Evolutionary conservation across 768 basidiomycete species (phyloP), one percentile per base, ranked within the genome.

Genomic region (Podaxis rugospora): DNA sequence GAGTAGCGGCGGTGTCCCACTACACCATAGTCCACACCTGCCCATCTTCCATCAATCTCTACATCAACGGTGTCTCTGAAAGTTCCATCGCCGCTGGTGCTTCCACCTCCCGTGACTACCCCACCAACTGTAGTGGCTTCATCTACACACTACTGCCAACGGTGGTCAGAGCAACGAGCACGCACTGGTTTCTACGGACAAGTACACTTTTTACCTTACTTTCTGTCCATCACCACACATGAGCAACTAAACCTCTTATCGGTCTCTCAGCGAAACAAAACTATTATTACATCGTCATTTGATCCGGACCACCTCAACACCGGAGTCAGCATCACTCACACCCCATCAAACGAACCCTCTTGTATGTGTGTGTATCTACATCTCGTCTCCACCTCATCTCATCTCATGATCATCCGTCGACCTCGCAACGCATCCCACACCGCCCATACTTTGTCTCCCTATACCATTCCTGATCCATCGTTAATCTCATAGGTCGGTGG

Each of bases 251-350:
- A 21, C 18, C 11, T 18, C 46, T 18, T n/a, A 10, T 47, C 14
- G n/a, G n/a, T 37, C 21, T 36, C 13, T 1, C 55, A 71, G 70
- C n/a, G n/a, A n/a, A n/a, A n/a, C 52, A 62, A 9, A 65, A 63
- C 14, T 71, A 70, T 58, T 75, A 73, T 56, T 75, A 74, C 55
- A 67, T 74, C 21, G 66, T 71, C 35, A 63, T 66, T 66, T 47
- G 72, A 75, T 52, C 63, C 63, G 7, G 55, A 37, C 13, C 32
- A 66, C 55, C 64, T 72, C 63, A 75, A 73, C 54, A 67, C 64
- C 14, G 71, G 68, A 7, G 57, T 73, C 37, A 65, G 46, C 18
- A 68, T 73, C 36, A 54, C 59, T 4, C n/a, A n/a, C n/a, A n/a
- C n/a, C 70, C 71, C 1, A 64, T 63, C 25, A 52, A 63, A 18